Evolutionary conservation across 768 basidiomycete species (phyloP).

Genomic region (Trametes sanguinea): DNA sequence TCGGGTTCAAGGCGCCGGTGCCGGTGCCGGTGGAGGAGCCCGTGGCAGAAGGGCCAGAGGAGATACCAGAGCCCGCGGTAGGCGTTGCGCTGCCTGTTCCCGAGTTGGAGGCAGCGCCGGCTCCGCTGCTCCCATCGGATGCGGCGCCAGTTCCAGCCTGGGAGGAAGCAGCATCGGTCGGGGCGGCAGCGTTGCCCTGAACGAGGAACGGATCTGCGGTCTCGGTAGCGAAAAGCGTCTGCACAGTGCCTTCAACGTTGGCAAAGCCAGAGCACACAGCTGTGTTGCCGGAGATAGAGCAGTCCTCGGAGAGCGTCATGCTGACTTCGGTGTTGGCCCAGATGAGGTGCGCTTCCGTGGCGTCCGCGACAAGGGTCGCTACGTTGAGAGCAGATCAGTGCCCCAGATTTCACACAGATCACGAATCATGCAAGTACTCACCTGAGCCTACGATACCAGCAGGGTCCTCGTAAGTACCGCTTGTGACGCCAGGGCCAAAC

Average conservation of each 20-base stretch:
- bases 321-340: conserved; percentile 30
- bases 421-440: conserved; percentile 17
- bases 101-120: neutral
- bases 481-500: conserved; percentile 39
- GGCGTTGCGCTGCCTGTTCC: neutral
- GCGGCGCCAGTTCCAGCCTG: neutral
- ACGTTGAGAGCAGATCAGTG: neutral
- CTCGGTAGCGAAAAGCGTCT: conserved; percentile 9
- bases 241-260: neutral
- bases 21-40: neutral
- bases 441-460: conserved; percentile 42
- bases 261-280: conserved; percentile 33
- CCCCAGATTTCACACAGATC: neutral
- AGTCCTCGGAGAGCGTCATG: conserved; percentile 28
- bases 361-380: conserved; percentile 50
- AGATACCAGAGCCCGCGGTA: neutral
- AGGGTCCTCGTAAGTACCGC: conserved; percentile 34
- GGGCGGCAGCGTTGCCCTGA: conserved; percentile 25
- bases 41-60: conserved; percentile 1
- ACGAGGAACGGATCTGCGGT: conserved; percentile 30
- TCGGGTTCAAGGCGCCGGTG: neutral
- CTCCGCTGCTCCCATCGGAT: neutral
- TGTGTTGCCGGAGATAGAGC: conserved; percentile 27
- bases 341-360: conserved; percentile 41
- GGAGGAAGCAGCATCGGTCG: neutral